Percentiles rank a stretch among this genome's conserved stretches.
These are phyloP conservation scores for Fusarium neocosmosporiellum DNA, from an alignment of 2,329 filamentous ascomycete genomes.

Conservation along the genomic window DNA sequence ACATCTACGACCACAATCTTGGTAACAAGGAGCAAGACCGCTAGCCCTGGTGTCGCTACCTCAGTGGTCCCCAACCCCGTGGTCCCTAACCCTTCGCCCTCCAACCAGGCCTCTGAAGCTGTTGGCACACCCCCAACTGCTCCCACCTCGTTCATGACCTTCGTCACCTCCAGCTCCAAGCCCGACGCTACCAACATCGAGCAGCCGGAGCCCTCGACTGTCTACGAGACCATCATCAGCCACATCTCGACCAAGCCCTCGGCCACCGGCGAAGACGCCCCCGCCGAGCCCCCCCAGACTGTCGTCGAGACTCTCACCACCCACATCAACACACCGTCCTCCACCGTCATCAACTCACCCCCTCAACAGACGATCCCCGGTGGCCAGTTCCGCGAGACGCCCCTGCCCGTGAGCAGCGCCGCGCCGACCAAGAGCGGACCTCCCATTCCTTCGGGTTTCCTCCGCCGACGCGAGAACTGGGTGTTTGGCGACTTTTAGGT, in stretches of 20 bases:
- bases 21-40: constrained; percentile 25
- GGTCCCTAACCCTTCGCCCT: not conserved
- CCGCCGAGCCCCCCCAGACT: constrained; percentile 22
- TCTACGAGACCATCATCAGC: not conserved
- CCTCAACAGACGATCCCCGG: constrained; percentile 34
- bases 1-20: constrained; percentile 38
- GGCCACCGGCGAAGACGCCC: not conserved
- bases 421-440: constrained; percentile 17
- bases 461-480: constrained; percentile 40
- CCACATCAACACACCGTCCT: constrained; percentile 24
- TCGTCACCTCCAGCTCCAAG: constrained; percentile 31
- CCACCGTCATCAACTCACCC: constrained; percentile 2
- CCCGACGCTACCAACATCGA: not conserved
- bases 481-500: constrained; percentile 39
- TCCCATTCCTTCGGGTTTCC: constrained; percentile 35
- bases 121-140: constrained; percentile 14
- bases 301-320: constrained; percentile 23
- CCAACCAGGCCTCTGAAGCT: constrained; percentile 3
- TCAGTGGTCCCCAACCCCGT: constrained; percentile 14
- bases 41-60: not conserved
- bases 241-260: not conserved
- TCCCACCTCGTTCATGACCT: constrained; percentile 35
- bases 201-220: not conserved
- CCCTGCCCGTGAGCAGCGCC: constrained; percentile 13
- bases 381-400: constrained; percentile 37